Base-by-base conservation (phyloP, 495 filamentous ascomycete genomes). In the Mytilinidion resinicola region DNA sequence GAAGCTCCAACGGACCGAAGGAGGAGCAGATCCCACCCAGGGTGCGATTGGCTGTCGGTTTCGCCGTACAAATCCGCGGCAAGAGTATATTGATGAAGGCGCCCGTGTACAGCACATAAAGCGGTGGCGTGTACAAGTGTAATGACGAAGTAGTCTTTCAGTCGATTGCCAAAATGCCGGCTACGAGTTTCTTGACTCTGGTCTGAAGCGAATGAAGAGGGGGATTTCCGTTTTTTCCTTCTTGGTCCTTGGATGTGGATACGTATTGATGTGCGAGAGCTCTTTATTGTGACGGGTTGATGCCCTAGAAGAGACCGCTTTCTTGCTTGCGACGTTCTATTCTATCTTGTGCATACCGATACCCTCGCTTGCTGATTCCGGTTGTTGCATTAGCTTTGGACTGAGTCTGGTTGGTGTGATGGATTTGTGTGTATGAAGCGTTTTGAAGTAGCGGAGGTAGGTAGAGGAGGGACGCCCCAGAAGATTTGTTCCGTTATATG, bases 21-120 rank as follows among this genome's bases (percentile, higher is more conserved):
- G 77, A 78, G 59, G 74, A 78, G 36, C 43, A 39, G 48, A 49
- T 59, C 25, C 63, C 69, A 19, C 70, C 66, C 19, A 82, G 79
- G 62, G 85, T 97, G 46, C 80, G 93, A 30, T 85, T 96, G 68
- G 83, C 92, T 17, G 86, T 87, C 1, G 96, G 96, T 67, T 75
- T 96, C 46, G 85, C 83, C 0, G 86, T 95, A 9, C 89, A 96
- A 71, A 89, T 97, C 7, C 77, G 90, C 57, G 87, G 88, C 1
- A 78, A 87, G 63, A 89, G 86, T 69, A 86, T 96, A 53, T 73
- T 98, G 66, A 77, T 86, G 17, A 96, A 96, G 75, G 87, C 93
- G 39, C 91, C 95, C 14, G 89, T 96, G n/a, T 98, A 62, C 51
- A 67, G 64, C 57, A 67, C 64, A 35, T 66, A 54, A 65, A 25